These are phyloP conservation scores for Zygosaccharomyces siamensis DNA, from an alignment of 805 yeast genomes.

Conservation along the genomic window DNA sequence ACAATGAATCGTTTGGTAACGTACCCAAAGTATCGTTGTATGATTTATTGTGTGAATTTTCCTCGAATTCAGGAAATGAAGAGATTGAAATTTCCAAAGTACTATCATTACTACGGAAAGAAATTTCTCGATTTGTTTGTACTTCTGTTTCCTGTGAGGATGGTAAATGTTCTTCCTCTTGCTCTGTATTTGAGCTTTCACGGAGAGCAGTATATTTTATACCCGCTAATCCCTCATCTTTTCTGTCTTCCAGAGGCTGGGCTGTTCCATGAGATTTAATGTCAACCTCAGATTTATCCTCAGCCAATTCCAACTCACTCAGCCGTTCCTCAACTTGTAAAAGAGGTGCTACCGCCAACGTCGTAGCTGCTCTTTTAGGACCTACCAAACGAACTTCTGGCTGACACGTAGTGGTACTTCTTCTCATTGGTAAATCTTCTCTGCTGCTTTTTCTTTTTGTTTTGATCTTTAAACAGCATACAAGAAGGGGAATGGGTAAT, in stretches of 20 bases:
- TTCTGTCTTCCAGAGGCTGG: neutral
- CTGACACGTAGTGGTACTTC: constrained; percentile 6
- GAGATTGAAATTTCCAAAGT: neutral
- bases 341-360: constrained; percentile 3
- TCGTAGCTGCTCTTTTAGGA: constrained; percentile 9
- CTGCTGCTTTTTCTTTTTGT: neutral
- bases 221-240: neutral
- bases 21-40: constrained; percentile 3
- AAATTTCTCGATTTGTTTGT: neutral
- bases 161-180: neutral
- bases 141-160: neutral
- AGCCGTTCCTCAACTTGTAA: constrained; percentile 6
- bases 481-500: neutral
- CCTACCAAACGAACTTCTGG: neutral
- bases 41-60: neutral
- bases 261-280: neutral
- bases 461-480: neutral
- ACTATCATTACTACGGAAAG: neutral
- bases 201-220: neutral
- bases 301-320: constrained; percentile 3
- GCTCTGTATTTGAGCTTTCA: neutral
- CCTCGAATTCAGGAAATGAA: neutral
- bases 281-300: neutral
- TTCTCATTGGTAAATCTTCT: constrained; percentile 4
- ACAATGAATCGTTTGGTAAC: constrained; percentile 3